These are phyloP conservation scores for Suillus occidentalis DNA, from an alignment of 768 basidiomycete genomes.

Conservation along the genomic window DNA sequence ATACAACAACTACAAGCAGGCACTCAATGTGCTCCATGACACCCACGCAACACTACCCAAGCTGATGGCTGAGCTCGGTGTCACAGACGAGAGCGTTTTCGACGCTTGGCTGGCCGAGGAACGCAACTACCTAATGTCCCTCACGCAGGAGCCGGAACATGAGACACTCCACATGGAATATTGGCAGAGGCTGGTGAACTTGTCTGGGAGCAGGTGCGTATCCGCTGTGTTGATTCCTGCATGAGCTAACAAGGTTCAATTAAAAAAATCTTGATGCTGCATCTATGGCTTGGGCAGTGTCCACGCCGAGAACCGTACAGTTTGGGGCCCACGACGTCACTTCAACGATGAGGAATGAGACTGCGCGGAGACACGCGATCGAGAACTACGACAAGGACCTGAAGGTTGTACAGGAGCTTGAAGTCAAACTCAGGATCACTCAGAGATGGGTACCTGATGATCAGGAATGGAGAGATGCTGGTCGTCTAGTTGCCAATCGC, in stretches of 20 bases:
- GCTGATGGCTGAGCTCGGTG: slow-evolving; percentile 9
- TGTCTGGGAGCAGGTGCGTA: slow-evolving; percentile 11
- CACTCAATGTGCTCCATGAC: slow-evolving; percentile 18
- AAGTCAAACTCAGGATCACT: neutral
- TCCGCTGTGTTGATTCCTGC: neutral
- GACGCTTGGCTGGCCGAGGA: slow-evolving; percentile 13
- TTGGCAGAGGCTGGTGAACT: slow-evolving; percentile 11
- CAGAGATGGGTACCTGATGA: neutral
- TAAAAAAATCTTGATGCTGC: neutral
- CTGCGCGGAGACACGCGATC: neutral
- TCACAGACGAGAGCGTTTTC: slow-evolving; percentile 7
- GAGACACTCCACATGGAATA: slow-evolving; percentile 19
- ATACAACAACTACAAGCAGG: slow-evolving; percentile 13
- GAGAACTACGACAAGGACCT: neutral
- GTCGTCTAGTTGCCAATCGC: neutral
- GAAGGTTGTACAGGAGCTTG: neutral
- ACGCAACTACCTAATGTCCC: slow-evolving; percentile 2
- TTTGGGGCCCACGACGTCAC: neutral
- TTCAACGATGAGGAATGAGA: neutral
- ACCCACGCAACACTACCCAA: neutral
- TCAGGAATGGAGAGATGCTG: slow-evolving; percentile 7
- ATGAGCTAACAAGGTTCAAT: neutral
- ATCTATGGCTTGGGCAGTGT: neutral
- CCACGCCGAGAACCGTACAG: neutral
- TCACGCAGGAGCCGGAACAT: slow-evolving; percentile 6